Conservation (phyloP, 140 eudicot genomes). For the Stevia rebaudiana region DNA sequence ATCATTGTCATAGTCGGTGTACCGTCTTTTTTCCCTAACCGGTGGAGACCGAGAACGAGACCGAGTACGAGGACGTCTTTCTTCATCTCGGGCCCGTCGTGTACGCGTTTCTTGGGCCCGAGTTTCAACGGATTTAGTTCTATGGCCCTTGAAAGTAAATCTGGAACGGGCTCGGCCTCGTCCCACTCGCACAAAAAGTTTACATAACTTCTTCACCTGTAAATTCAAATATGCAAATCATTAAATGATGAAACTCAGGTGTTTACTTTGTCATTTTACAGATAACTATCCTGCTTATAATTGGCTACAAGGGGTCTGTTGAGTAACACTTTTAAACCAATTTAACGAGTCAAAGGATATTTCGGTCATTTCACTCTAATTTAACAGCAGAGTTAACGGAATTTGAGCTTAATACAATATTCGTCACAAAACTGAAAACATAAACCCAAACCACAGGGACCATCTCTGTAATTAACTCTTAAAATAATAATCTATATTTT, state of each 20-base stretch:
- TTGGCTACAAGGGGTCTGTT: not conserved
- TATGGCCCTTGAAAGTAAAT: conserved; percentile 12
- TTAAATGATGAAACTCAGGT: not conserved
- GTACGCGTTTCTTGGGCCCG: conserved; percentile 31
- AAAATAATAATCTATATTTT: not conserved
- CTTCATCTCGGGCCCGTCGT: conserved; percentile 30
- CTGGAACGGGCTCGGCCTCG: conserved; percentile 27
- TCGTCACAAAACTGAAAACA: no score
- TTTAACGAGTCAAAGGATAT: no score
- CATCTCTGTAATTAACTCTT: no score
- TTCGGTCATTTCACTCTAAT: no score
- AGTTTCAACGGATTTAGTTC: conserved; percentile 10
- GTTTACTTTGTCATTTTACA: not conserved
- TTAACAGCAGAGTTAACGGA: no score
- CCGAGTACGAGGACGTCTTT: conserved; percentile 10
- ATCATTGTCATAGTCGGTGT: not conserved
- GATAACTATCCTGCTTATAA: not conserved
- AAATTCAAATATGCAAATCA: conserved; percentile 3
- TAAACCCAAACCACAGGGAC: no score
- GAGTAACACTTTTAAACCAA: no score
- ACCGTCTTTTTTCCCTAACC: conserved; percentile 19
- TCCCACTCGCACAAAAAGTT: conserved; percentile 42
- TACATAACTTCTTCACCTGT: conserved; percentile 74
- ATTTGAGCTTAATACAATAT: no score
- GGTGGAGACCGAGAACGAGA: conserved; percentile 20